Conservation (phyloP, 2,329 filamentous ascomycete genomes). For the Colletotrichum caudatum region DNA sequence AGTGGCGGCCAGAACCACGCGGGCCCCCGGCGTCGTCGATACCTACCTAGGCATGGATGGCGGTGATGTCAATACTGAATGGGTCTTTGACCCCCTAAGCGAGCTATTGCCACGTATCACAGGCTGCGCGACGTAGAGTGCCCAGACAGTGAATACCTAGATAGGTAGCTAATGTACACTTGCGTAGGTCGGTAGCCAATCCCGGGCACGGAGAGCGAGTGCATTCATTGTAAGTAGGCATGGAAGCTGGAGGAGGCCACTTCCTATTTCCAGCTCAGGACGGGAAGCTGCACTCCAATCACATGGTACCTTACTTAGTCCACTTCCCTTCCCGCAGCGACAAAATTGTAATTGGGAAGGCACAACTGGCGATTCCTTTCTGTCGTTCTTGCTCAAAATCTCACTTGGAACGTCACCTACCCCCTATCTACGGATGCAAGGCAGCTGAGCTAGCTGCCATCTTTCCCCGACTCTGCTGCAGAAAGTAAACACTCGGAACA, state of each 20-base stretch:
- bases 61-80: background rate
- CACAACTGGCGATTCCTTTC: background rate
- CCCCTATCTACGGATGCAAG: background rate
- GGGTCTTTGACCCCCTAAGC: background rate
- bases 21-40: background rate
- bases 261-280: conserved; percentile 5
- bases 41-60: background rate
- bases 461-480: background rate
- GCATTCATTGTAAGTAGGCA: background rate
- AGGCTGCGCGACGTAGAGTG: background rate
- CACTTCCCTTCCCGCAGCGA: conserved; percentile 15
- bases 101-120: background rate
- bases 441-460: no score
- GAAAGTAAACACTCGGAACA: background rate
- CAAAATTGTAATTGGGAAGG: conserved; percentile 13
- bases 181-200: background rate
- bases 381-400: background rate
- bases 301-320: background rate
- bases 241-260: background rate
- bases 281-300: conserved; percentile 6
- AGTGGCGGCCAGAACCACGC: background rate
- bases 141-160: background rate
- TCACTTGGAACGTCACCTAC: background rate
- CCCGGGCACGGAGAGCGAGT: background rate
- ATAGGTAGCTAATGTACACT: no score